Base-by-base conservation (phyloP, 164 flowering plant genomes). In the Vitis labrusca region DNA sequence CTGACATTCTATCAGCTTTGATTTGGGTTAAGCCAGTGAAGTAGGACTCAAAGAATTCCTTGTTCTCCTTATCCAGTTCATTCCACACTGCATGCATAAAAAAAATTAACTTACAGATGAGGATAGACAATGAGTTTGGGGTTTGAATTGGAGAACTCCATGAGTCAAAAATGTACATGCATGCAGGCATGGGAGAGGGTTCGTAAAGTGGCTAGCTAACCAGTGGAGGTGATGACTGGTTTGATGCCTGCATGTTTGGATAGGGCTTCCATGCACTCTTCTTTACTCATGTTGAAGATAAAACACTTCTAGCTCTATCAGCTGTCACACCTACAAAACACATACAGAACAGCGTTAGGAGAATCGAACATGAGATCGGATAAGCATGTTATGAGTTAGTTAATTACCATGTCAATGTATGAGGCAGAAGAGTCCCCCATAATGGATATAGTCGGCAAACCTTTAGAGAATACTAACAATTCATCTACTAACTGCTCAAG, bases 251-350 rank as follows among this genome's bases (percentile, higher is more conserved):
- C 97, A 84, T 91, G 93, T 58, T 87, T 94, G 12, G 93, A 88
- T 57, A 94, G 87, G 10, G 98, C 93, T 65, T 94, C 96, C 86
- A 90, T 83, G 88, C 96, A 91, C 79, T 90, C 98, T 74, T 91
- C 94, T 78, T 81, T 83, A 30, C 76, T 85, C 98, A 91, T 90
- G 67, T 84, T 80, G 76, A 88, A 91, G 68, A 89, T 77, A 30
- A 94, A 64, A 71, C 98, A 94, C 85, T 85, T 88, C 81, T 23
- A 23, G 27, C 27, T 94, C 98, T 62, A 94, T 91, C 80, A 94
- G 72, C 75, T 90, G 93, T 65, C 91, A 97, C 83, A 94, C 97
- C 97, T 90, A 50, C 13, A 74, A 3, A 19, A 53, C 32, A 55
- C 50, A 16, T 48, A 59, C 8, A 54, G 19, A 5, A 53, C 59